Percentiles rank a stretch among this genome's conserved stretches.
phyloP scores from a whole-genome alignment of 2,329 filamentous ascomycete species.

The Dissoconium aciculare region DNA sequence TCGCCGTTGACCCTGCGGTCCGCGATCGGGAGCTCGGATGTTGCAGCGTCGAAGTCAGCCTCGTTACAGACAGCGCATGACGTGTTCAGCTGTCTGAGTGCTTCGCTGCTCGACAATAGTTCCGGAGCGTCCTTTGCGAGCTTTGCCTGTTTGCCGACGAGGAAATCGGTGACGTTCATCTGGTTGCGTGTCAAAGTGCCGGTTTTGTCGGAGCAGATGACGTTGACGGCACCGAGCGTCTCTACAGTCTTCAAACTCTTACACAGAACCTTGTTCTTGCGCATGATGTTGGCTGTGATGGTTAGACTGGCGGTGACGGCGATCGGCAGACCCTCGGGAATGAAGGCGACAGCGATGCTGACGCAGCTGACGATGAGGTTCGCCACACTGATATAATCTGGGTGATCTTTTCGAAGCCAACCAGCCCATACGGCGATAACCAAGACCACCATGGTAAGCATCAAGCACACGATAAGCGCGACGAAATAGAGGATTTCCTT shows the following conservation, averaged over 20 bases:
- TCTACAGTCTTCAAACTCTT: constrained; percentile 68
- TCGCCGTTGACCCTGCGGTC: constrained; percentile 56
- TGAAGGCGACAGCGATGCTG: constrained; percentile 55
- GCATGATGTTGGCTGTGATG: constrained; percentile 63
- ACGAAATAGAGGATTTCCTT: constrained; percentile 62
- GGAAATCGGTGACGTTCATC: constrained; percentile 47
- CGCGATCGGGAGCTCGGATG: constrained; percentile 41
- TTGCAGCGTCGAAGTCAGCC: constrained; percentile 56
- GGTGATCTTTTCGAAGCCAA: constrained; percentile 53
- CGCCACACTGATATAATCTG: constrained; percentile 56
- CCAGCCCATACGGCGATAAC: constrained; percentile 42
- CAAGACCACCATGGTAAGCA: constrained; percentile 49
- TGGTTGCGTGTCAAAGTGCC: constrained; percentile 45
- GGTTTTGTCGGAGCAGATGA: constrained; percentile 66
- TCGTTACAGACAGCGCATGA: constrained; percentile 58
- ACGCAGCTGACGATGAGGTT: constrained; percentile 60
- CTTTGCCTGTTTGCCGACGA: constrained; percentile 40
- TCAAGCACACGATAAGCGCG: constrained; percentile 51
- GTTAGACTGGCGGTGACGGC: constrained; percentile 53
- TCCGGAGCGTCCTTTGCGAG: constrained; percentile 35
- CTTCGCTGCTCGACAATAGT: constrained; percentile 20
- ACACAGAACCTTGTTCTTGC: constrained; percentile 61
- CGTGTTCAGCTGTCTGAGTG: constrained; percentile 44
- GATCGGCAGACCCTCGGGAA: constrained; percentile 59
- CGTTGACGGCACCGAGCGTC: constrained; percentile 56